phyloP scores from a whole-genome alignment of 23 red algal species.

The Agarophyton chilense region DNA sequence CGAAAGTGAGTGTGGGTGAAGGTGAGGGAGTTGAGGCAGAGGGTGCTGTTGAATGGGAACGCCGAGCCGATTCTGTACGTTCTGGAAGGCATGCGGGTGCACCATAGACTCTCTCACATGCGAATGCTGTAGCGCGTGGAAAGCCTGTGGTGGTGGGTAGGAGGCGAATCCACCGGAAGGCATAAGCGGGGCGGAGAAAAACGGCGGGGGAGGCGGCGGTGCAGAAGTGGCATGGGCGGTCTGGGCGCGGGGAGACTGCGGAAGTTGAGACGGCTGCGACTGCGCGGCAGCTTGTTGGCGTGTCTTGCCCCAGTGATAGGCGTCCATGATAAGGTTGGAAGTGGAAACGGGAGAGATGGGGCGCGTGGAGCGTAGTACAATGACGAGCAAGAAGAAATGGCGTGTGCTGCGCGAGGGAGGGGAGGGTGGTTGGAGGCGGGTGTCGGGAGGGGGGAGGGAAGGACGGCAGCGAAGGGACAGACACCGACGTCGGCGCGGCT shows the following conservation, averaged over 20 bases:
- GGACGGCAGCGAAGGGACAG: not conserved
- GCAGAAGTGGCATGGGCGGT: not conserved
- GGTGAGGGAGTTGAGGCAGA: conserved; percentile 29
- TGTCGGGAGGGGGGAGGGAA: not conserved
- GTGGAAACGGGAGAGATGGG: not conserved
- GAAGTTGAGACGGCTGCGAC: not conserved
- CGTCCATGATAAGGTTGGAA: conserved; percentile 10
- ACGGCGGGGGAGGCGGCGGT: conserved; percentile 17
- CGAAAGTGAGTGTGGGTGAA: conserved; percentile 18
- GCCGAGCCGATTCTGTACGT: conserved; percentile 38
- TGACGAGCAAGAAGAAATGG: not conserved
- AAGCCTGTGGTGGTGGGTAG: conserved; percentile 24
- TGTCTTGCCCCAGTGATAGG: conserved; percentile 31
- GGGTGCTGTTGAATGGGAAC: conserved; percentile 61
- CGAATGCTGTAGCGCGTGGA: conserved; percentile 5
- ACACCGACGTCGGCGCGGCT: not conserved
- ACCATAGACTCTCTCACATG: conserved; percentile 19
- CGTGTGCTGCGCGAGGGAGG: not conserved
- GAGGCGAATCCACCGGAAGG: conserved; percentile 23
- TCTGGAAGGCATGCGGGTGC: conserved; percentile 14
- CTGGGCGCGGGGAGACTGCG: conserved; percentile 15
- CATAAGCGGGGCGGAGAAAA: conserved; percentile 6
- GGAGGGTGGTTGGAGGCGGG: not conserved
- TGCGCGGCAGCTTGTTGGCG: not conserved
- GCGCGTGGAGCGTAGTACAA: not conserved